phyloP scores from a whole-genome alignment of 2,329 filamentous ascomycete species.

The Scopulariopsis brevicaulis region DNA sequence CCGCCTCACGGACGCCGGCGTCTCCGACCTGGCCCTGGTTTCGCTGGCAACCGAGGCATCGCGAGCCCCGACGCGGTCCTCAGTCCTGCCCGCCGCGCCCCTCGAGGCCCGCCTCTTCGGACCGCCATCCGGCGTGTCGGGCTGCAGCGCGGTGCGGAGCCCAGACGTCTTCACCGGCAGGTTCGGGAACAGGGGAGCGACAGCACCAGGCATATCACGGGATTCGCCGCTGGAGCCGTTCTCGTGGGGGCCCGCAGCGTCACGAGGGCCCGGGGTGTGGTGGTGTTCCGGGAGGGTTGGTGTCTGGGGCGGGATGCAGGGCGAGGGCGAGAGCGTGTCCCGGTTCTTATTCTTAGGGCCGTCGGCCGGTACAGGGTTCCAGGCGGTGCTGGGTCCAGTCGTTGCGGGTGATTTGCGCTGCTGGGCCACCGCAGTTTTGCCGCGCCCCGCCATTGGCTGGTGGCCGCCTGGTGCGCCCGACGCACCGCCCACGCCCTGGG shows the following conservation, averaged over 20 bases:
- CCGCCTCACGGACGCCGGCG: not conserved
- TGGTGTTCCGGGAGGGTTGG: not conserved
- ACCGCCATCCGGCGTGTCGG: not conserved
- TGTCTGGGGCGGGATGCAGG: not conserved
- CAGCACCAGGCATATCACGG: conserved; percentile 25
- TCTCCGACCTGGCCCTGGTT: not conserved
- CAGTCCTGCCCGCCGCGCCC: not conserved
- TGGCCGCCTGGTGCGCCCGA: not conserved
- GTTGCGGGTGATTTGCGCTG: conserved; percentile 4
- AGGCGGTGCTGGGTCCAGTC: conserved; percentile 1
- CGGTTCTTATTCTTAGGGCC: not conserved
- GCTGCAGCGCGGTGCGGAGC: conserved; percentile 2
- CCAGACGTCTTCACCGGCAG: conserved; percentile 10
- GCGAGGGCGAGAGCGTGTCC: not conserved
- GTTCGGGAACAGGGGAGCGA: conserved; percentile 20
- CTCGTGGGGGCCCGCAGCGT: conserved; percentile 13
- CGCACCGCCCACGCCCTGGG: not conserved
- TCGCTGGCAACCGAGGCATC: not conserved
- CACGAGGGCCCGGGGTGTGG: not conserved
- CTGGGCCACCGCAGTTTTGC: conserved; percentile 5
- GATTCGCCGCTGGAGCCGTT: not conserved
- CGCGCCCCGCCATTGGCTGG: conserved; percentile 3
- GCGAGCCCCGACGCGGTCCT: not conserved
- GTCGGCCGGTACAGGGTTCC: not conserved
- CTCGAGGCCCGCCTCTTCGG: not conserved